Conservation (phyloP, 768 basidiomycete species). For the Tulasnella sp. region DNA sequence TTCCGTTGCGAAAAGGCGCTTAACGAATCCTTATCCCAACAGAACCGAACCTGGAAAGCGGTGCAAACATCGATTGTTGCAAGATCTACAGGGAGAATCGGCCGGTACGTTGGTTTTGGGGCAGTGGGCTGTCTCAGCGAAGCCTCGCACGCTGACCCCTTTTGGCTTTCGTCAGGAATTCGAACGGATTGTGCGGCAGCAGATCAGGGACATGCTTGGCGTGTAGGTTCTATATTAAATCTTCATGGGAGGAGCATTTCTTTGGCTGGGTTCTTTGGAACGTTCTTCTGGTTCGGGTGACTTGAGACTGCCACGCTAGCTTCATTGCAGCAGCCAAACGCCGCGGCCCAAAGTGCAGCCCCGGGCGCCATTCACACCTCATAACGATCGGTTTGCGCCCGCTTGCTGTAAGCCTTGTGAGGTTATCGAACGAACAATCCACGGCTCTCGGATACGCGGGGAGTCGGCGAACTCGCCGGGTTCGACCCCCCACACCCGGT, state of each 20-base stretch:
- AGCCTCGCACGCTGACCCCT: neutral
- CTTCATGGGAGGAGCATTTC: neutral
- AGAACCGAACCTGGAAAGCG: slow-evolving; percentile 97
- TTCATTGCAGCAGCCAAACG: neutral
- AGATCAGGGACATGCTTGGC: slow-evolving; percentile 82
- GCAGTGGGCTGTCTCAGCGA: neutral
- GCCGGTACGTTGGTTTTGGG: slow-evolving; percentile 38
- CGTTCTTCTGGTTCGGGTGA: neutral
- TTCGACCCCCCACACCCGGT: neutral
- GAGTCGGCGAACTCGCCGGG: neutral
- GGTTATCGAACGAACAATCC: neutral
- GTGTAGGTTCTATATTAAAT: neutral
- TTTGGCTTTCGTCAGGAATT: slow-evolving; percentile 58
- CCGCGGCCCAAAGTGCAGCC: neutral
- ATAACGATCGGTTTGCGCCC: neutral
- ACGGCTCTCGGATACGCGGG: neutral
- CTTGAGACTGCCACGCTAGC: neutral
- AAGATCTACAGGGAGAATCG: slow-evolving; percentile 91
- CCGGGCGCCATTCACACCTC: neutral
- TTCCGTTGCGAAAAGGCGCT: neutral
- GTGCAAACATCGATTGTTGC: slow-evolving; percentile 96
- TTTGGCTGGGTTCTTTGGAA: neutral
- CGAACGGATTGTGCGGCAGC: slow-evolving; percentile 76
- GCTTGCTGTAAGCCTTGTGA: neutral
- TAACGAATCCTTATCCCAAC: slow-evolving; percentile 3